These are phyloP conservation scores for Carex pumila DNA, from an alignment of 176 grass and related monocot genomes.

Conservation along the genomic window DNA sequence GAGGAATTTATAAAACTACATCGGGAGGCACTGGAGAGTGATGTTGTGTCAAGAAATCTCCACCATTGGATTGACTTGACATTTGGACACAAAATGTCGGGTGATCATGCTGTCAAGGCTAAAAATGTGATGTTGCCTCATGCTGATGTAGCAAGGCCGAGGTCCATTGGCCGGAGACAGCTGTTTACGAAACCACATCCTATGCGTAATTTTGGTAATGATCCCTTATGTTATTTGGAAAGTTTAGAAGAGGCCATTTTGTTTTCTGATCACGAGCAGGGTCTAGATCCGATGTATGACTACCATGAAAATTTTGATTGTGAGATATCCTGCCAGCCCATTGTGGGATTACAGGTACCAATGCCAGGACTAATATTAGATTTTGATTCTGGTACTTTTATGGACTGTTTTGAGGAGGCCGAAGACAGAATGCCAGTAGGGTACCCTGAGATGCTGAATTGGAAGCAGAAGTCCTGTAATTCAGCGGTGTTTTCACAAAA, in stretches of 20 bases:
- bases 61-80: conserved; percentile 99
- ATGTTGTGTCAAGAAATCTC: conserved; percentile 70
- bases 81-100: conserved; percentile 93
- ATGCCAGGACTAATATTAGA: conserved; percentile 26
- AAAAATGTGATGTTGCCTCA: conserved; percentile 94
- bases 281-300: conserved; percentile 62
- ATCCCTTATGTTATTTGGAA: conserved; percentile 33
- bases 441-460: conserved; percentile 70
- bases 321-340: conserved; percentile 22
- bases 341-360: conserved; percentile 15
- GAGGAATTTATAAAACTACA: conserved; percentile 92
- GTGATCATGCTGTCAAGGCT: conserved; percentile 71
- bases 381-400: conserved; percentile 56
- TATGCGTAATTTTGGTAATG: conserved; percentile 43
- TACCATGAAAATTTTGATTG: conserved; percentile 29
- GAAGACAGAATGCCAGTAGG: conserved; percentile 45
- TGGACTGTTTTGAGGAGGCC: conserved; percentile 76
- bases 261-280: conserved; percentile 58
- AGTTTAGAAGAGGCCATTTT: conserved; percentile 60
- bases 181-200: conserved; percentile 86
- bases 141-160: conserved; percentile 66
- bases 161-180: conserved; percentile 64
- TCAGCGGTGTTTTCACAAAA: conserved; percentile 33
- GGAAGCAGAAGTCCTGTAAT: conserved; percentile 50
- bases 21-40: conserved; percentile 75